phyloP scores from a whole-genome alignment of 2,329 filamentous ascomycete genomes.

The Phialemoniopsis sp. region DNA sequence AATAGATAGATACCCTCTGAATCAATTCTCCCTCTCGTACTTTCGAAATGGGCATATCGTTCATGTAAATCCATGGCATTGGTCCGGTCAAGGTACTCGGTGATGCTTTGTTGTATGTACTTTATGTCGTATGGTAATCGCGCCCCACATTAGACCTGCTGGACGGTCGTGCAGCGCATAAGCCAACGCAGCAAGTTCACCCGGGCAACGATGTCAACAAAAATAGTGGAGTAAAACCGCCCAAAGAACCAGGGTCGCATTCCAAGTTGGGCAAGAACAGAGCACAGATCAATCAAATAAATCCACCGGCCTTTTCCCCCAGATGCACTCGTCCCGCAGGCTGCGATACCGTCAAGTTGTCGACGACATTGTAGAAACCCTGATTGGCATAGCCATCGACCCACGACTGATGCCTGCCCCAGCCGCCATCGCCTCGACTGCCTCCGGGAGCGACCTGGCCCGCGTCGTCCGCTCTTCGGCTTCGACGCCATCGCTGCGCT shows the following conservation, averaged over 20 bases:
- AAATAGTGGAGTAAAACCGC: background rate
- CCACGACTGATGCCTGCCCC: slow-evolving; percentile 38
- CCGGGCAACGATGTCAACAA: slow-evolving; percentile 1
- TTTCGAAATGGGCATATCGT: no score
- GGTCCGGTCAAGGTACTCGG: no score
- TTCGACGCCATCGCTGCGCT: slow-evolving; percentile 74
- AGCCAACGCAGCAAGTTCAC: background rate
- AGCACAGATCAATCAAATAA: background rate
- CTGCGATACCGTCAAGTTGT: slow-evolving; percentile 16
- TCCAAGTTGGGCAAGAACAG: background rate
- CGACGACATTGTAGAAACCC: slow-evolving; percentile 20
- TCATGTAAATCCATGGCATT: no score
- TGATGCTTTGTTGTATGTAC: no score
- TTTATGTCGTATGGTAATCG: no score
- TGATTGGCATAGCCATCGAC: slow-evolving; percentile 33
- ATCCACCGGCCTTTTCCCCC: background rate
- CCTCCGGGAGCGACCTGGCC: slow-evolving; percentile 1
- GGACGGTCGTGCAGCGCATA: no score
- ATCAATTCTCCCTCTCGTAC: no score
- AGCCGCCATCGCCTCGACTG: slow-evolving; percentile 23
- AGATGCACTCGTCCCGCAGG: slow-evolving; percentile 19
- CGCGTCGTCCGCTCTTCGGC: slow-evolving; percentile 58
- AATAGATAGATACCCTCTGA: no score
- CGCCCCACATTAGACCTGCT: no score
- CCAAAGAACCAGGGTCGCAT: no score